phyloP scores from a whole-genome alignment of 352 stramenopile species.

The Phytophthora aleatoria region DNA sequence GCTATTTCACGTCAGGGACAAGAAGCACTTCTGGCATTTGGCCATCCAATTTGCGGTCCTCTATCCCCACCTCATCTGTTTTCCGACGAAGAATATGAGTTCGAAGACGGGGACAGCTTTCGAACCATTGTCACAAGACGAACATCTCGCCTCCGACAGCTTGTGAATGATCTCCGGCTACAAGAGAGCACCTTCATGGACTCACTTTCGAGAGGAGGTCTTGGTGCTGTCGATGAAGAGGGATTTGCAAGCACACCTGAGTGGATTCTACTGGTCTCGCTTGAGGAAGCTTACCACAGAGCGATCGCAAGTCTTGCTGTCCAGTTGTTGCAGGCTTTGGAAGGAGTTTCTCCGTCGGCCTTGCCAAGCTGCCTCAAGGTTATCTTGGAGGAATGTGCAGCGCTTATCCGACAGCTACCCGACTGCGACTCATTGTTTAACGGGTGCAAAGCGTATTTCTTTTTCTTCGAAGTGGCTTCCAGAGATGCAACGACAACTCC shows the following conservation, averaged over 20 bases:
- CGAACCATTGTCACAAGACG: slow-evolving; percentile 6
- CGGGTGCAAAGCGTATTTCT: slow-evolving; percentile 59
- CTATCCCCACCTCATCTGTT: slow-evolving; percentile 16
- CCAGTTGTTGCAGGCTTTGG: slow-evolving; percentile 24
- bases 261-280: slow-evolving; percentile 39
- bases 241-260: slow-evolving; percentile 16
- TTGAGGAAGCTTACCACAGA: slow-evolving; percentile 43
- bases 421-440: slow-evolving; percentile 65
- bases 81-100: slow-evolving; percentile 6
- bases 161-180: slow-evolving; percentile 34
- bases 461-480: slow-evolving; percentile 72
- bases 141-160: slow-evolving; percentile 36
- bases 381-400: slow-evolving; percentile 38
- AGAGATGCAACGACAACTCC: slow-evolving; percentile 53
- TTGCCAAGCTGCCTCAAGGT: slow-evolving; percentile 17
- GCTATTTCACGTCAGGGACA: slow-evolving; percentile 21
- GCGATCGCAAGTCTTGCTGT: slow-evolving; percentile 31
- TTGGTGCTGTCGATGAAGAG: slow-evolving; percentile 19
- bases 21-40: slow-evolving; percentile 25
- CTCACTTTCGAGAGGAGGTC: slow-evolving; percentile 21
- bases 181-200: slow-evolving; percentile 41
- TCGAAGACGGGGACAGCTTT: slow-evolving; percentile 28
- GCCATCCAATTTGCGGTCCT: slow-evolving; percentile 21
- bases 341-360: slow-evolving; percentile 10
- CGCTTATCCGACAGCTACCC: slow-evolving; percentile 54